Evolutionary conservation across 1,284 basidiomycete species (phyloP).

Genomic region (Moniliophthora roreri): DNA sequence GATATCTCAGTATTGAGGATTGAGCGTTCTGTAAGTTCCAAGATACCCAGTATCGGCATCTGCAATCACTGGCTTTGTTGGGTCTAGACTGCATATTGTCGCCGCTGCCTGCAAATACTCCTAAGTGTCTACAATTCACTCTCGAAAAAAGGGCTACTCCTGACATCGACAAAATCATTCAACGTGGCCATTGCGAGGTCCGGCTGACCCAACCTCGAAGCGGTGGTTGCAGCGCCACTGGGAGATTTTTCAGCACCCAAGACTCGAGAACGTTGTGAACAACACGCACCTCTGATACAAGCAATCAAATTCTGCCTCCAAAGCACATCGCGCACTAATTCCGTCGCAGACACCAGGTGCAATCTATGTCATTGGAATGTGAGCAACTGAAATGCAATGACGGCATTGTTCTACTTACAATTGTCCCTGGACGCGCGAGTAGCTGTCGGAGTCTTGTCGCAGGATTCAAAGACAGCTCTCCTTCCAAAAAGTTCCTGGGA

Average conservation of each 20-base stretch:
- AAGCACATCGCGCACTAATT: slow-evolving; percentile 58
- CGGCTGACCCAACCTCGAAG: slow-evolving; percentile 53
- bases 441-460: slow-evolving; percentile 73
- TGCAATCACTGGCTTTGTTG: slow-evolving; percentile 38
- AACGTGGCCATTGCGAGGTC: slow-evolving; percentile 57
- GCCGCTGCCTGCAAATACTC: slow-evolving; percentile 28
- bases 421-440: slow-evolving; percentile 73
- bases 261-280: background rate
- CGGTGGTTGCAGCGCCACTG: slow-evolving; percentile 53
- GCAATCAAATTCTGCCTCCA: slow-evolving; percentile 60
- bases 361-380: slow-evolving; percentile 20
- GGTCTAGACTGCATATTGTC: slow-evolving; percentile 38
- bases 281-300: slow-evolving; percentile 49
- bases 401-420: slow-evolving; percentile 44
- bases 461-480: slow-evolving; percentile 63
- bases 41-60: slow-evolving; percentile 47
- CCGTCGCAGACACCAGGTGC: slow-evolving; percentile 66
- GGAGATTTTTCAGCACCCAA: background rate
- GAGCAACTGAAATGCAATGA: background rate
- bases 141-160: slow-evolving; percentile 19
- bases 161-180: slow-evolving; percentile 45
- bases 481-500: slow-evolving; percentile 66
- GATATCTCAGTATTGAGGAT: background rate
- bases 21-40: background rate
- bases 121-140: background rate